A percentile compares a stretch with the other conserved stretches of the same genome.
Conservation (phyloP, 163 green algal species). For the Scenedesmus sp. region DNA sequence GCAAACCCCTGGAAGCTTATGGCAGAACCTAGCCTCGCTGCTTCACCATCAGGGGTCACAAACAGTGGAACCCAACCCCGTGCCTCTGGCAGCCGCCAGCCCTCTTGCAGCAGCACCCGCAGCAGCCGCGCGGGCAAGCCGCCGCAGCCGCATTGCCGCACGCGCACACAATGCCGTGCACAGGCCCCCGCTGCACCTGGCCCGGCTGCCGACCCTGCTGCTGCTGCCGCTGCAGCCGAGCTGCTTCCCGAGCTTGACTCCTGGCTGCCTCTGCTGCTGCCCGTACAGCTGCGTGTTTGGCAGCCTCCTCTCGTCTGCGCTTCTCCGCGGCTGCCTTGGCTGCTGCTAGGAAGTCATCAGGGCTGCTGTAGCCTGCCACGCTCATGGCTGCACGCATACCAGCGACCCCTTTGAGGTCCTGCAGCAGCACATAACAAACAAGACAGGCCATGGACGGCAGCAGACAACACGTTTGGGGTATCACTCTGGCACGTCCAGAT, state of each 20-base stretch:
- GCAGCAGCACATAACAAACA: not conserved
- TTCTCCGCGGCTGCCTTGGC: not conserved
- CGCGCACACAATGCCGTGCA: too few species aligned
- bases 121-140: not conserved
- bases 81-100: too few species aligned
- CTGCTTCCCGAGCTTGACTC: not conserved
- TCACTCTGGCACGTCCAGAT: too few species aligned
- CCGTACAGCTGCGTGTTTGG: not conserved
- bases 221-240: not conserved
- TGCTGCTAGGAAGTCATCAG: not conserved
- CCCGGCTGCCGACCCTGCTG: not conserved
- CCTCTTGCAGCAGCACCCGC: too few species aligned
- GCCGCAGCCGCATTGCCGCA: not conserved
- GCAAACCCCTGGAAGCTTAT: too few species aligned
- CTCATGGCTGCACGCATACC: not conserved
- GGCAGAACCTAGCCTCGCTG: too few species aligned
- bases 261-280: not conserved
- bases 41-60: too few species aligned
- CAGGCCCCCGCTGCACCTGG: too few species aligned
- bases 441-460: too few species aligned
- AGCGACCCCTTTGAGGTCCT: not conserved
- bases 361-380: not conserved
- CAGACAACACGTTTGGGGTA: too few species aligned
- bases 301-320: not conserved
- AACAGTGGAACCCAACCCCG: too few species aligned